Base-by-base conservation (phyloP, 1,139 yeast species). In the Debaryomyces coudertii region DNA sequence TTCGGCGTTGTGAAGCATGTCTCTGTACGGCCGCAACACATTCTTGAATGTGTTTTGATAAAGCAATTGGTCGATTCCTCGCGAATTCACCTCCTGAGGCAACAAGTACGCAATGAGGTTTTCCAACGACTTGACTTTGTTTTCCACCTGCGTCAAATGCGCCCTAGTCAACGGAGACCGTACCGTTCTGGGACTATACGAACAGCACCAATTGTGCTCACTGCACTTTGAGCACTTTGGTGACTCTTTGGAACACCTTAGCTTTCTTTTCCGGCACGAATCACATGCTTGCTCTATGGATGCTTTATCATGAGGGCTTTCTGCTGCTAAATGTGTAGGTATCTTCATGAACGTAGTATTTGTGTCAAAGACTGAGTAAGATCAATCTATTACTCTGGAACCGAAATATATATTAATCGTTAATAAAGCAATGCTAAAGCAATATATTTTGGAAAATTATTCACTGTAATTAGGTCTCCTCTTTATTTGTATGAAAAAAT, bases 81-180 rank as follows among this genome's bases (percentile, higher is more conserved):
- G 18, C n/a, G 38, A 36, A 8, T 41, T 18, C 11, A 36, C 37
- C 12, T 51, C 47, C 16, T 52, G 51, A 4, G 77, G 74, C 47
- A 75, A 57, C 42, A 75, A 60, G 51, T 53, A 73, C 39, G 69
- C 63, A 20, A 89, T 58, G 36, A 88, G 58, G 28, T 66, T 65
- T 56, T 86, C 88, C 52, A 87, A 68, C 35, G 69, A 73, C 43
- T 73, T 68, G 12, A 84, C 84, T 50, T 84, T 71, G 48, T 74
- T 79, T 63, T 89, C 96, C 36, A 89, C 90, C 46, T 79, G 79
- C 8, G 96, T 88, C 53, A 89, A 70, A 67, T 86, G 87, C 15
- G 87, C 90, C 55, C 97, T 72, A 0, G 96, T 89, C 50, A 89
- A 69, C 0, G 96, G 96, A 6, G 92, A 83, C 48, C 96, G 70